Percentiles rank a stretch among this genome's conserved stretches.
phyloP scores from a whole-genome alignment of 2,329 filamentous ascomycete genomes.

The Colletotrichum truncatum region DNA sequence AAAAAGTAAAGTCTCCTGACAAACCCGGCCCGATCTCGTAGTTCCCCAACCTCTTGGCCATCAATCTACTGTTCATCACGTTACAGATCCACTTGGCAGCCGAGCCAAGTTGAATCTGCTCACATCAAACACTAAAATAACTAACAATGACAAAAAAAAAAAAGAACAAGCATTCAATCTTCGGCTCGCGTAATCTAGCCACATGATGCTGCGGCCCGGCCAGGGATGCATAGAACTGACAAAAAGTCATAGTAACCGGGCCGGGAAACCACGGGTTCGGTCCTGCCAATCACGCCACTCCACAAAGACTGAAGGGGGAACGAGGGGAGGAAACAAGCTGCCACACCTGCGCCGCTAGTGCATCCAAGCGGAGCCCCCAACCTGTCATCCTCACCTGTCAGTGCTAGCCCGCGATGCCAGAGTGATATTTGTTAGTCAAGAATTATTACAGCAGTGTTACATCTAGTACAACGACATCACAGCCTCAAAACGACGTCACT shows the following conservation, averaged over 20 bases:
- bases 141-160: too few species aligned
- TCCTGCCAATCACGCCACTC: constrained; percentile 15
- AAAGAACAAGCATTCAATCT: too few species aligned
- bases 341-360: constrained; percentile 2
- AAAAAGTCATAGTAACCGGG: neutral
- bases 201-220: too few species aligned
- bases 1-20: neutral
- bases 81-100: too few species aligned
- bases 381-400: neutral
- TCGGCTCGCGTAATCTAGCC: too few species aligned
- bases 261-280: neutral
- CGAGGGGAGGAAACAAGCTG: neutral
- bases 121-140: too few species aligned
- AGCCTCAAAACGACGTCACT: neutral
- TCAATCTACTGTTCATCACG: too few species aligned
- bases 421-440: constrained; percentile 12
- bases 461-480: neutral
- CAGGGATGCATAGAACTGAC: too few species aligned
- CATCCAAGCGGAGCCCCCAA: neutral
- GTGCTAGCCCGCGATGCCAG: neutral
- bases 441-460: neutral
- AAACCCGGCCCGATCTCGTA: neutral
- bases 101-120: too few species aligned
- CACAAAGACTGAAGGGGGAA: neutral
- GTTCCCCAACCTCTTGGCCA: too few species aligned